Percentiles rank a stretch among this genome's conserved stretches.
Evolutionary conservation across 2,329 filamentous ascomycete species (phyloP).

Genomic region (Talaromyces funiculosus): DNA sequence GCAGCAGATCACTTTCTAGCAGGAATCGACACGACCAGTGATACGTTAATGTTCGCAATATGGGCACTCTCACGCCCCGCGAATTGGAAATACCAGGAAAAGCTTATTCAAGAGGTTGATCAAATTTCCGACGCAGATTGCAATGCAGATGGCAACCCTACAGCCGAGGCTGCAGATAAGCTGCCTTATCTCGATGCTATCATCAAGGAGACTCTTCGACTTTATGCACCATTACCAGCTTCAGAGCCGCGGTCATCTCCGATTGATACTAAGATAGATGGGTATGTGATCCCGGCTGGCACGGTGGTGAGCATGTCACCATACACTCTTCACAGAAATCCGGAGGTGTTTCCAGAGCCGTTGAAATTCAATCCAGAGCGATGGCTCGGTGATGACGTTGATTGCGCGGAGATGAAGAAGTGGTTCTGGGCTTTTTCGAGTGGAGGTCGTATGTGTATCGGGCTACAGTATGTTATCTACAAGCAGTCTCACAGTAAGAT

Average conservation of each 20-base stretch:
- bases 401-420: conserved; percentile 26
- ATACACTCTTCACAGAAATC: conserved; percentile 31
- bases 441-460: conserved; percentile 38
- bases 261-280: conserved; percentile 29
- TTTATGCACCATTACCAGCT: conserved; percentile 47
- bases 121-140: conserved; percentile 20
- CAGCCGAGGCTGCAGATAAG: conserved; percentile 32
- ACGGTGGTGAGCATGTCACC: conserved; percentile 31
- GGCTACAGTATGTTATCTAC: conserved; percentile 27
- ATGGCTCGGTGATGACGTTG: conserved; percentile 21
- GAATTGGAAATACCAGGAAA: conserved; percentile 41
- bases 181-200: conserved; percentile 45
- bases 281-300: conserved; percentile 27
- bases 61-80: conserved; percentile 46
- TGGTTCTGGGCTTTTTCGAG: conserved; percentile 39
- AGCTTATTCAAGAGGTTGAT: conserved; percentile 40
- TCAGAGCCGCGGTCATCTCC: conserved; percentile 41
- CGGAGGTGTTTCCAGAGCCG: conserved; percentile 25
- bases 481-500: neutral
- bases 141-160: conserved; percentile 28
- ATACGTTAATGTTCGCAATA: conserved; percentile 48
- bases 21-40: conserved; percentile 50
- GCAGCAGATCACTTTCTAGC: conserved; percentile 51
- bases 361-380: conserved; percentile 27
- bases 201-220: conserved; percentile 47